phyloP scores from a whole-genome alignment of 208 protist genomes.

The Acanthamoeba rhysodes region DNA sequence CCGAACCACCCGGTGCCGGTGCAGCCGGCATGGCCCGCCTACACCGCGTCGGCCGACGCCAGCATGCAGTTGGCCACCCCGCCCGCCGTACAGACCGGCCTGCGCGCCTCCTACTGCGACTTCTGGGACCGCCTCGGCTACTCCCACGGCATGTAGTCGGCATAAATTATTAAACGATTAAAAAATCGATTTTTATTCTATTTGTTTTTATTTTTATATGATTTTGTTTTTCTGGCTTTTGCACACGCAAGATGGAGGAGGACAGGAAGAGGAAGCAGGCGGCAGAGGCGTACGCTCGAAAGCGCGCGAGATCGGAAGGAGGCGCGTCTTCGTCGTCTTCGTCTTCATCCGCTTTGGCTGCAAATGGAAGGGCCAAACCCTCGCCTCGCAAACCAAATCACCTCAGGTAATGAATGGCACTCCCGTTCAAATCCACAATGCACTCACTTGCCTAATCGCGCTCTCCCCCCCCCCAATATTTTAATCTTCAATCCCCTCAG shows the following conservation, averaged over 20 bases:
- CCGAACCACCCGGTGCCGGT: constrained; percentile 72
- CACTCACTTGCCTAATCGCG: no score
- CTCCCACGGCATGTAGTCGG: neutral
- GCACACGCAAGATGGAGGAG: neutral
- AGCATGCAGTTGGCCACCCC: constrained; percentile 24
- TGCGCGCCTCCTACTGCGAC: constrained; percentile 45
- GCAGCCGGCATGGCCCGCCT: constrained; percentile 62
- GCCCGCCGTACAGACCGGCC: neutral
- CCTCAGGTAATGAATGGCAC: neutral
- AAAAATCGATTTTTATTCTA: no score
- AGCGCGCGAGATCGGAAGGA: neutral
- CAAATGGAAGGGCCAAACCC: neutral
- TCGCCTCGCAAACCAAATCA: neutral
- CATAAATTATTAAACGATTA: no score
- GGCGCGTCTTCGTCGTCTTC: neutral
- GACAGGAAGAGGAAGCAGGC: constrained; percentile 12
- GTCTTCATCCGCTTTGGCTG: neutral
- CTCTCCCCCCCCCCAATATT: neutral
- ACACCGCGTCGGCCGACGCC: neutral
- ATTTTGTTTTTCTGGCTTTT: no score
- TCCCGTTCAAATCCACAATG: neutral
- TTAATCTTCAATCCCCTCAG: neutral
- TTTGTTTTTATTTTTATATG: no score
- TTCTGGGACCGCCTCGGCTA: constrained; percentile 45
- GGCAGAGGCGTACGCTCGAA: neutral